A percentile compares a stretch with the other conserved stretches of the same genome.
phyloP scores from a whole-genome alignment of 192 early-diverging fungal species.

The Geranomyces michiganensis region DNA sequence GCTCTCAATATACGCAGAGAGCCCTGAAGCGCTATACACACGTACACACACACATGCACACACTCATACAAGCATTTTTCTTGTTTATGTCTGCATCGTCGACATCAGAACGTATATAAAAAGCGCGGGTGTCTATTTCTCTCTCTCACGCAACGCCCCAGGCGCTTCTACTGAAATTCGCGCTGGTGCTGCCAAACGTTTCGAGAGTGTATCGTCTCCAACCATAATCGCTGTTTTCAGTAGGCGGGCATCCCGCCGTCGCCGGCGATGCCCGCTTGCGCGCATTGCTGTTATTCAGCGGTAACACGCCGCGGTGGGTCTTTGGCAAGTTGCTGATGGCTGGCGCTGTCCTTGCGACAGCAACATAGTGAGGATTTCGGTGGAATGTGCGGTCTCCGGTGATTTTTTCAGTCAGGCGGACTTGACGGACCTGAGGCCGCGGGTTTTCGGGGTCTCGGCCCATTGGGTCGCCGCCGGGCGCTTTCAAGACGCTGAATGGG shows the following conservation, averaged over 20 bases:
- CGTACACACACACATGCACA: not conserved
- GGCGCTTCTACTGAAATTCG: constrained; percentile 24
- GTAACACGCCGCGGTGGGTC: constrained; percentile 7
- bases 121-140: not conserved
- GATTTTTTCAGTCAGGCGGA: constrained; percentile 71
- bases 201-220: constrained; percentile 33
- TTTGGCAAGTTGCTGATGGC: not conserved
- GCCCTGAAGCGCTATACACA: not conserved
- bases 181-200: constrained; percentile 39
- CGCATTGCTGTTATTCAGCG: not conserved
- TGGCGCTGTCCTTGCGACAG: not conserved
- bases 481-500: constrained; percentile 1
- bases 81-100: not conserved
- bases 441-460: constrained; percentile 11
- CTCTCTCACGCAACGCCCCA: not conserved
- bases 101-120: not conserved
- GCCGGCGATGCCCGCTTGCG: constrained; percentile 13
- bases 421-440: constrained; percentile 53
- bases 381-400: constrained; percentile 23
- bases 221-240: constrained; percentile 39
- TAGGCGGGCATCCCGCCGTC: constrained; percentile 33
- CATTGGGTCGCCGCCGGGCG: constrained; percentile 11
- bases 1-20: constrained; percentile 11
- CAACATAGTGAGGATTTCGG: not conserved
- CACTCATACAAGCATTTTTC: not conserved